Conservation (phyloP, 2,329 filamentous ascomycete species). For the Talaromyces marneffei region DNA sequence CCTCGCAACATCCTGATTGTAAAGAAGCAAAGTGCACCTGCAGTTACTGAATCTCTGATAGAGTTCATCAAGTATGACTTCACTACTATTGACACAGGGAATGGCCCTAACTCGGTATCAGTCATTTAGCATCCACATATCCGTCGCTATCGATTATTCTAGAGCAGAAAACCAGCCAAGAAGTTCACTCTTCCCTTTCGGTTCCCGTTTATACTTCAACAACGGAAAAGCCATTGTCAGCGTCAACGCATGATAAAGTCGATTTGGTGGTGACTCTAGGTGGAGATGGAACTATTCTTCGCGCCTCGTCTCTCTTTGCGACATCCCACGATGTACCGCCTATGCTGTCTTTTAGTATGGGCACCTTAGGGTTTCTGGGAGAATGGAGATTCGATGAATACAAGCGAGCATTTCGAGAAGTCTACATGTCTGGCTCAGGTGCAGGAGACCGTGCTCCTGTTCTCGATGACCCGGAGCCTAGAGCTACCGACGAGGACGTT, state of each 20-base stretch:
- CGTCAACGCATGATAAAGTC: conserved; percentile 67
- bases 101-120: conserved; percentile 43
- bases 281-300: conserved; percentile 85
- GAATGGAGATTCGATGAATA: conserved; percentile 96
- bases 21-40: conserved; percentile 57
- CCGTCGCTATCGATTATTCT: conserved; percentile 75
- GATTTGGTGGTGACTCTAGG: conserved; percentile 87
- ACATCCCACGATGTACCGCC: conserved; percentile 77
- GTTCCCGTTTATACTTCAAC: conserved; percentile 64
- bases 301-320: conserved; percentile 80
- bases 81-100: background rate
- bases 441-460: conserved; percentile 42
- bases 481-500: conserved; percentile 16
- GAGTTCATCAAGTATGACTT: conserved; percentile 49
- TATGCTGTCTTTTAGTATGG: conserved; percentile 93
- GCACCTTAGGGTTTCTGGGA: conserved; percentile 86
- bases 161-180: conserved; percentile 66
- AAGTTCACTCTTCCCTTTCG: conserved; percentile 63
- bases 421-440: conserved; percentile 73
- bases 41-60: conserved; percentile 51
- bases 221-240: conserved; percentile 25
- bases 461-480: conserved; percentile 41
- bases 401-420: conserved; percentile 84
- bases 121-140: conserved; percentile 74
- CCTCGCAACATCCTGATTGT: conserved; percentile 64